These are phyloP conservation scores for Streptanthus diversifolius DNA, from an alignment of 345 rosid genomes.

Conservation along the genomic window DNA sequence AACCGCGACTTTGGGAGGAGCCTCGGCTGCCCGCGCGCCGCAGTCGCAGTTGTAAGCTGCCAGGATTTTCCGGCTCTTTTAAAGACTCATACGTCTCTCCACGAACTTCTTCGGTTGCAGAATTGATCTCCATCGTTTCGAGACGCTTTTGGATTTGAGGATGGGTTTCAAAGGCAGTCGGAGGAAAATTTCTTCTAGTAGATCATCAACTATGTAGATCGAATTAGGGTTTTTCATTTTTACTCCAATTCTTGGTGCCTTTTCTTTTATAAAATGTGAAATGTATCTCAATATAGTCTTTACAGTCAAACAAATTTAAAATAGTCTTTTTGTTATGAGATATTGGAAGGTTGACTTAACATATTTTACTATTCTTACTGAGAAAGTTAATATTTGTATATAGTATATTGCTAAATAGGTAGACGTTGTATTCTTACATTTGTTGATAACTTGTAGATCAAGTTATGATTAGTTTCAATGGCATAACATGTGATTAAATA, in stretches of 20 bases:
- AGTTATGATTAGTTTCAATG: background rate
- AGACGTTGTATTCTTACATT: background rate
- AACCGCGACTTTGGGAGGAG: background rate
- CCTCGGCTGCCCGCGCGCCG: background rate
- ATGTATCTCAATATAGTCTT: too few relatives aligned
- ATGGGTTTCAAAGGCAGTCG: background rate
- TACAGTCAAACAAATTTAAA: too few relatives aligned
- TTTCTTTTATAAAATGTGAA: background rate
- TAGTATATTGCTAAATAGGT: too few relatives aligned
- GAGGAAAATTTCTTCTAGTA: background rate
- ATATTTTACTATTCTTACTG: too few relatives aligned
- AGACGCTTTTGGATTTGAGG: background rate
- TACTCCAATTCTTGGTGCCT: too few relatives aligned
- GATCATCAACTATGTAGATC: background rate
- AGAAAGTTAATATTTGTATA: too few relatives aligned
- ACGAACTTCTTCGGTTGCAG: background rate
- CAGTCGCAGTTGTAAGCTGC: constrained; percentile 9
- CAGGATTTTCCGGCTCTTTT: background rate
- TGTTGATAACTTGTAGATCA: background rate
- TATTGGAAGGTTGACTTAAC: too few relatives aligned
- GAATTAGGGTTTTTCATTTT: background rate
- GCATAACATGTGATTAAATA: background rate
- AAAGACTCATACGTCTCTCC: background rate
- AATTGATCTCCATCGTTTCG: background rate
- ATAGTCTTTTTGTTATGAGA: too few relatives aligned